These are phyloP conservation scores for Digitaria exilis DNA, from an alignment of 202 grass and related monocot genomes.

Conservation along the genomic window DNA sequence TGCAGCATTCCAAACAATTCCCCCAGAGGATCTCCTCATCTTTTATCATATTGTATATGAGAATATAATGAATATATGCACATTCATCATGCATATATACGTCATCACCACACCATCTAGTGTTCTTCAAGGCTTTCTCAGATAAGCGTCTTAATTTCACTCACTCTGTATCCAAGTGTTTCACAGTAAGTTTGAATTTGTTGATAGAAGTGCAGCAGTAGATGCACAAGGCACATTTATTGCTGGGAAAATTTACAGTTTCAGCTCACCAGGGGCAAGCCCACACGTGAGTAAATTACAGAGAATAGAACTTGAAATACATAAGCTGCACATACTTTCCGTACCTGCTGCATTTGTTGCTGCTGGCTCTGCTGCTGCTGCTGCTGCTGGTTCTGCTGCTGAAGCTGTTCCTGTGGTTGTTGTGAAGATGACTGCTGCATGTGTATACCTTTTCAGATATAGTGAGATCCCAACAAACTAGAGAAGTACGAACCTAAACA, in stretches of 20 bases:
- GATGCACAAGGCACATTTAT: slow-evolving; percentile 11
- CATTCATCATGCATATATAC: not conserved
- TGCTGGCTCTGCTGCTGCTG: slow-evolving; percentile 59
- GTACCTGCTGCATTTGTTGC: slow-evolving; percentile 81
- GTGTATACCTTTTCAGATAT: slow-evolving; percentile 62
- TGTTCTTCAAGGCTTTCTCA: not conserved
- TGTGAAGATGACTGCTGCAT: slow-evolving; percentile 83
- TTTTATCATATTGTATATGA: not conserved
- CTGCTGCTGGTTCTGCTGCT: slow-evolving; percentile 56
- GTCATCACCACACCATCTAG: not conserved
- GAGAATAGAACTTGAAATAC: slow-evolving; percentile 25
- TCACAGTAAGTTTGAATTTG: not conserved
- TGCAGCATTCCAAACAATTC: not conserved
- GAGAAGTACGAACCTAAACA: not conserved
- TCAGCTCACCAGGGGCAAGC: not conserved
- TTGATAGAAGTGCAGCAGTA: slow-evolving; percentile 3
- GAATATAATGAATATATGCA: not conserved
- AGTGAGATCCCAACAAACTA: slow-evolving; percentile 37
- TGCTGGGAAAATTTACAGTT: not conserved
- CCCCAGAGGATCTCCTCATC: not conserved
- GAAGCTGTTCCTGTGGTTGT: slow-evolving; percentile 72
- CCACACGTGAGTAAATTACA: not conserved
- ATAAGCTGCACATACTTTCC: not conserved
- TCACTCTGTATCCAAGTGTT: slow-evolving; percentile 6
- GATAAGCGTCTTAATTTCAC: slow-evolving; percentile 11